A percentile compares a stretch with the other conserved stretches of the same genome.
Conservation (phyloP, 192 early-diverging fungal genomes). For the Dispira parvispora region DNA sequence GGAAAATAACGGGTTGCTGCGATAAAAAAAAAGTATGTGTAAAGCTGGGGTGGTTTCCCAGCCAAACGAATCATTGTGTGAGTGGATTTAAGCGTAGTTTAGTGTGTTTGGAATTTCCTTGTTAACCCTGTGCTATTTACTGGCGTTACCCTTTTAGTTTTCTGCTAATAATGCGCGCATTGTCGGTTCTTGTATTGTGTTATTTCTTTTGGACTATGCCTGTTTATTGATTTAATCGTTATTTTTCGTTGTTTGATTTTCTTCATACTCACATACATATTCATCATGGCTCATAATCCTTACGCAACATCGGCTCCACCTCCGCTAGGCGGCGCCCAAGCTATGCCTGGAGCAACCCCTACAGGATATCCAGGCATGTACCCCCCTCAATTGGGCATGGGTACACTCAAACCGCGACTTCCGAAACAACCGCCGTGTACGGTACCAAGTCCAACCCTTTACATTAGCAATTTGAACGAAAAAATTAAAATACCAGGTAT, state of each 20-base stretch:
- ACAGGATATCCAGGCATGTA: conserved; percentile 70
- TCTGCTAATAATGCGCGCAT: not conserved
- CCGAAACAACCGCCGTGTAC: conserved; percentile 44
- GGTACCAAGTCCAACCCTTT: conserved; percentile 50
- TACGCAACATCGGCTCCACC: not conserved
- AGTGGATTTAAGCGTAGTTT: too few relatives aligned
- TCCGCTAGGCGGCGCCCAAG: conserved; percentile 37
- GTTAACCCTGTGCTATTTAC: too few relatives aligned
- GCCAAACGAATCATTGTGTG: too few relatives aligned
- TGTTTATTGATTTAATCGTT: not conserved
- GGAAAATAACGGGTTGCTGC: too few relatives aligned
- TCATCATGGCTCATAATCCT: not conserved
- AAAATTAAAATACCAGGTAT: conserved; percentile 45
- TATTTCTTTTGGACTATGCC: not conserved
- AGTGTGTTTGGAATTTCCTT: too few relatives aligned
- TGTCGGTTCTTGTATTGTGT: not conserved
- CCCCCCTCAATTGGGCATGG: conserved; percentile 60
- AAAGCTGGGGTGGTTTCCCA: too few relatives aligned
- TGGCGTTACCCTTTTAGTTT: too few relatives aligned
- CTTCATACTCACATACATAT: not conserved
- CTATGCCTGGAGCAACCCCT: conserved; percentile 49
- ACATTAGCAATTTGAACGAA: conserved; percentile 71
- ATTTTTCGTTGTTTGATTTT: not conserved
- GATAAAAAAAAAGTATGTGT: too few relatives aligned
- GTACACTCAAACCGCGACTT: conserved; percentile 24